Percentiles rank a stretch among this genome's conserved stretches.
Evolutionary conservation across 345 rosid species (phyloP).

Genomic region (Pistacia atlantica): DNA sequence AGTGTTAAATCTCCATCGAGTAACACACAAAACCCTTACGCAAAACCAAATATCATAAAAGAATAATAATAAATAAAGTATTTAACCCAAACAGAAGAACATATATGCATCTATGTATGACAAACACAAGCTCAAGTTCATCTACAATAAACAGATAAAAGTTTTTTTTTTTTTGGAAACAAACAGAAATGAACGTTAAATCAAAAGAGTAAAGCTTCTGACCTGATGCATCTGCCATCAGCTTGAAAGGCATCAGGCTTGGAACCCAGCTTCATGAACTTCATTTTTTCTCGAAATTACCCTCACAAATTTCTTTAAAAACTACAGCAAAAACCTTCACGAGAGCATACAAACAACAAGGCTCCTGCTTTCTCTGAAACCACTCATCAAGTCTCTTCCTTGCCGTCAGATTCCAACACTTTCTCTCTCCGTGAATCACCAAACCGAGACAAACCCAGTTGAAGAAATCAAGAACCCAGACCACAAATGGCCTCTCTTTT

Average conservation of each 20-base stretch:
- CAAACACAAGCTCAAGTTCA: neutral
- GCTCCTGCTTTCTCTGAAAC: conserved; percentile 22
- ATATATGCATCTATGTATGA: neutral
- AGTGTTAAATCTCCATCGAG: conserved; percentile 12
- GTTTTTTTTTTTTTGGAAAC: neutral
- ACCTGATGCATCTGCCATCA: conserved; percentile 75
- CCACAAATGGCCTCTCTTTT: neutral
- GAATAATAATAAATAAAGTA: neutral
- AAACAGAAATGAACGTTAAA: too few relatives aligned
- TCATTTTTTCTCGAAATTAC: conserved; percentile 50
- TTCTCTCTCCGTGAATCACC: neutral
- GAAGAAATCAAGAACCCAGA: neutral
- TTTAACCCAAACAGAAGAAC: neutral
- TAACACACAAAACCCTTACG: neutral
- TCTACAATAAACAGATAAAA: neutral
- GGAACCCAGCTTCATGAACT: conserved; percentile 94
- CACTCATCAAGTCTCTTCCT: neutral
- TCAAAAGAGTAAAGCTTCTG: conserved; percentile 21
- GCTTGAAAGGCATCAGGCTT: conserved; percentile 88
- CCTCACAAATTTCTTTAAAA: neutral
- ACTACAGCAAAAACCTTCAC: conserved; percentile 14
- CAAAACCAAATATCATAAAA: neutral
- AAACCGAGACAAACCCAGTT: conserved; percentile 14
- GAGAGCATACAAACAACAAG: conserved; percentile 16
- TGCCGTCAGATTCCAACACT: neutral